Evolutionary conservation across 345 rosid genomes (phyloP), one percentile per base, ranked within the genome.

Genomic region (Populus pruinosa): DNA sequence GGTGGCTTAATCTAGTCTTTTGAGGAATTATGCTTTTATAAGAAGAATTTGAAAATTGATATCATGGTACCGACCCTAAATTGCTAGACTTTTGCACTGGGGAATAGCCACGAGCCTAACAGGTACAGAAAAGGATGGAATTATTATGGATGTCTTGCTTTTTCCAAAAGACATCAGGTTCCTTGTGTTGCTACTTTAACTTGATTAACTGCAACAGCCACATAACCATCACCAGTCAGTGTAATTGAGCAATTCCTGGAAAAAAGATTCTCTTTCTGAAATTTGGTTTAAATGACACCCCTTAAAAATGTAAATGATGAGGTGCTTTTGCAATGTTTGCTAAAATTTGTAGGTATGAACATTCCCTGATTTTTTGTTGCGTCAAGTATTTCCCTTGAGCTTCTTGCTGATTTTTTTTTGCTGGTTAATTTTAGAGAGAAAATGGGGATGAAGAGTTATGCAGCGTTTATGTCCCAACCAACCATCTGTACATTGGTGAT

Each of bases 401-500:
- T 76, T 75, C 72, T 63, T 47, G 13, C 8, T 8, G 71, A 41
- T 43, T n/a, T 72, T 53, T 53, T 39, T 73, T 80, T 75, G 64
- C 71, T 70, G 63, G 38, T 67, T 79, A 20, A n/a, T 82, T 77
- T 76, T 90, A 93, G 96, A 90, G 79, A 47, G 93, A 88, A 23
- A 75, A 89, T 18, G 90, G 91, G 80, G 92, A 93, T 79, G 93
- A 93, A 83, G 96, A 93, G 86, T 70, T 93, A 50, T 93, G 94
- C 87, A 93, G 98, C 75, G 93, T 91, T 71, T 93, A 88, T 74
- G 98, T 91, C 39, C 98, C 96, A 25, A 91, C 98, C 62, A 93
- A 91, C 83, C 96, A 91, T 90, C 80, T 93, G 55, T 93, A 93
- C 77, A 90, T 91, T 68, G 97, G 96, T 16, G 96, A 93, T 77